Conservation (phyloP, 1,284 basidiomycete genomes). For the Ganoderma lingzhi region DNA sequence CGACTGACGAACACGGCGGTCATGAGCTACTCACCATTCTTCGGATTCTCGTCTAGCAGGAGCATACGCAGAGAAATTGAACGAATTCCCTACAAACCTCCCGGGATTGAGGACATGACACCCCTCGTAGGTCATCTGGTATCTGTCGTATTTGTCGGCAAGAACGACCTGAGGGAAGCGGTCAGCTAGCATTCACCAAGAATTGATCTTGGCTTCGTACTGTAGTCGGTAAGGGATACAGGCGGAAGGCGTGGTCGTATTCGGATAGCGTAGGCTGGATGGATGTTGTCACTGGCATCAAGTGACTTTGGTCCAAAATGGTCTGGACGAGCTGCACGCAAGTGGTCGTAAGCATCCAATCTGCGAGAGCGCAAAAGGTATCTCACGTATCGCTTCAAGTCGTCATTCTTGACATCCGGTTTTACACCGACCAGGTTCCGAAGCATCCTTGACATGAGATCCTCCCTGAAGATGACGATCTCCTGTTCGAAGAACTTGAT, state of each 20-base stretch:
- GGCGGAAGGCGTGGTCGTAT: slow-evolving; percentile 90
- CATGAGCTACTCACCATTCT: slow-evolving; percentile 62
- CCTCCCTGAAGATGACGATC: slow-evolving; percentile 93
- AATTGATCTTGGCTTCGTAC: slow-evolving; percentile 55
- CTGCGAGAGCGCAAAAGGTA: neutral
- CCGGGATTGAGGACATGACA: slow-evolving; percentile 99
- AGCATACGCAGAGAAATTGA: slow-evolving; percentile 89
- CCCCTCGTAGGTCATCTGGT: slow-evolving; percentile 96
- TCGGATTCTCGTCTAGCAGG: slow-evolving; percentile 81
- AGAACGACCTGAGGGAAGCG: slow-evolving; percentile 76
- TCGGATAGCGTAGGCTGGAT: slow-evolving; percentile 92
- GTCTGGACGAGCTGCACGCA: slow-evolving; percentile 87
- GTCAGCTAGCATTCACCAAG: slow-evolving; percentile 14
- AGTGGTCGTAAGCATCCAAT: neutral
- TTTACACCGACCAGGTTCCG: slow-evolving; percentile 91
- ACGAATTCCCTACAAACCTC: slow-evolving; percentile 81
- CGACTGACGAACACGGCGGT: no score
- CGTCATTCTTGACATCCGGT: slow-evolving; percentile 74
- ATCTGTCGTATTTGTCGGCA: slow-evolving; percentile 96
- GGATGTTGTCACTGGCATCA: slow-evolving; percentile 84
- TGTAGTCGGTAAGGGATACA: slow-evolving; percentile 95
- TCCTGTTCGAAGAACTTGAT: slow-evolving; percentile 97
- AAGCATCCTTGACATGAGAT: slow-evolving; percentile 94
- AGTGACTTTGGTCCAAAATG: slow-evolving; percentile 91
- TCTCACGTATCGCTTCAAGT: slow-evolving; percentile 88